A percentile compares a stretch with the other conserved stretches of the same genome.
Evolutionary conservation across 176 grass and related monocot species (phyloP).

Genomic region (Musa beccarii): DNA sequence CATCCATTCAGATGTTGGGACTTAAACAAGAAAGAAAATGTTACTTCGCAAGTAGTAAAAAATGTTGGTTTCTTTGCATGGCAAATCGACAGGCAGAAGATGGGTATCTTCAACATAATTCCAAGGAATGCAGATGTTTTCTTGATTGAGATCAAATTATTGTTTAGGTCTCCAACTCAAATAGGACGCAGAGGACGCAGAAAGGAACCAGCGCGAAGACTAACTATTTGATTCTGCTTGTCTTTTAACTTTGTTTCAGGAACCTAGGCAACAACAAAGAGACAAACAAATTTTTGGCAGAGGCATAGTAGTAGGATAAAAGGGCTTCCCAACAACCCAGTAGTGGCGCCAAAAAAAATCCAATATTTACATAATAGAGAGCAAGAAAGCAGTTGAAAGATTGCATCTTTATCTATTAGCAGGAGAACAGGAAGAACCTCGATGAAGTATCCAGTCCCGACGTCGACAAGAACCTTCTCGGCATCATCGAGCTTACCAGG

Average conservation of each 20-base stretch:
- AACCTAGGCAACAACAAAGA: neutral
- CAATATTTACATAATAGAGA: neutral
- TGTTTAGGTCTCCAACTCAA: too few species aligned
- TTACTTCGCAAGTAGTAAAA: too few species aligned
- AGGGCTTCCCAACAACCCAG: neutral
- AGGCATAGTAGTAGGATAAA: neutral
- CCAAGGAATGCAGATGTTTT: too few species aligned
- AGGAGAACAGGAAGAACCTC: conserved; percentile 42
- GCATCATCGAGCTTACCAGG: conserved; percentile 74
- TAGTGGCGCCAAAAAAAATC: neutral
- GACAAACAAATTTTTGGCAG: neutral
- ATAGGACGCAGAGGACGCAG: too few species aligned
- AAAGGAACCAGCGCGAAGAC: too few species aligned
- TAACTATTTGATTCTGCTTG: too few species aligned
- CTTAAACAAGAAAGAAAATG: too few species aligned
- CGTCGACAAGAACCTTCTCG: conserved; percentile 86
- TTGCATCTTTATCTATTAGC: neutral
- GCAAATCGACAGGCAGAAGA: too few species aligned
- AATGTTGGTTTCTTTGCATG: too few species aligned
- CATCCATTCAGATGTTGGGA: too few species aligned
- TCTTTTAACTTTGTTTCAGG: neutral
- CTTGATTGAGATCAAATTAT: too few species aligned
- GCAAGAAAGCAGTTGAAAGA: neutral
- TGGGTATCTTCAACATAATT: too few species aligned
- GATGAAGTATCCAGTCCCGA: conserved; percentile 91